These are phyloP conservation scores for Scytalidium sp. DNA, from an alignment of 2,329 filamentous ascomycete genomes.

Conservation along the genomic window DNA sequence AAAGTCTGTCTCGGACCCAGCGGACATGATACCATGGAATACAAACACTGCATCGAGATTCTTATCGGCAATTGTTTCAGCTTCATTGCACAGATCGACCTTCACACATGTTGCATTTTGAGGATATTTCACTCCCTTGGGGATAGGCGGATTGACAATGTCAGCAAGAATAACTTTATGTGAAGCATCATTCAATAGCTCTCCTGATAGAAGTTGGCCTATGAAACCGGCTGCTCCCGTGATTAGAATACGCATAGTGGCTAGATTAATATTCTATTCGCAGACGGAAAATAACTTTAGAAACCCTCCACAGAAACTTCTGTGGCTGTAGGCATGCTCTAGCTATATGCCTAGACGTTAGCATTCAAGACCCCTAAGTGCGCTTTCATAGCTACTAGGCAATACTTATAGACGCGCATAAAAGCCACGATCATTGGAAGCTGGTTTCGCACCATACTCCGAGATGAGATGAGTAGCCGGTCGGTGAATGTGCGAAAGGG, in stretches of 20 bases:
- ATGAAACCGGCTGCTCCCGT: conserved; percentile 53
- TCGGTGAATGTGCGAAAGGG: too few relatives aligned
- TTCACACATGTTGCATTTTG: conserved; percentile 47
- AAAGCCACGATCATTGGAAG: too few relatives aligned
- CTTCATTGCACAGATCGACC: conserved; percentile 49
- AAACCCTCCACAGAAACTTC: too few relatives aligned
- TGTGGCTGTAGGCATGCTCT: too few relatives aligned
- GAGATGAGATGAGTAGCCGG: too few relatives aligned
- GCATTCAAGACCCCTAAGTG: too few relatives aligned
- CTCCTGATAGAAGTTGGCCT: conserved; percentile 48
- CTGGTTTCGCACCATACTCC: too few relatives aligned
- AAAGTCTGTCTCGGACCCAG: conserved; percentile 59
- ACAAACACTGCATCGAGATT: conserved; percentile 54
- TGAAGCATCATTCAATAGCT: conserved; percentile 41
- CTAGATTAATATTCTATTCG: too few relatives aligned
- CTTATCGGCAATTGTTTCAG: conserved; percentile 32
- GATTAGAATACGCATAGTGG: conserved; percentile 41
- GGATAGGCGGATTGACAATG: conserved; percentile 49
- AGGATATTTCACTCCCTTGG: conserved; percentile 42
- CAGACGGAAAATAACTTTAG: too few relatives aligned
- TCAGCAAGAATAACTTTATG: conserved; percentile 50
- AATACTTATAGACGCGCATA: too few relatives aligned
- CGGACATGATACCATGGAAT: conserved; percentile 68
- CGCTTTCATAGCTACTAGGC: too few relatives aligned
- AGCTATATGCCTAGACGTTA: too few relatives aligned